Conservation (phyloP, 768 basidiomycete genomes). For the Mycena galopus region DNA sequence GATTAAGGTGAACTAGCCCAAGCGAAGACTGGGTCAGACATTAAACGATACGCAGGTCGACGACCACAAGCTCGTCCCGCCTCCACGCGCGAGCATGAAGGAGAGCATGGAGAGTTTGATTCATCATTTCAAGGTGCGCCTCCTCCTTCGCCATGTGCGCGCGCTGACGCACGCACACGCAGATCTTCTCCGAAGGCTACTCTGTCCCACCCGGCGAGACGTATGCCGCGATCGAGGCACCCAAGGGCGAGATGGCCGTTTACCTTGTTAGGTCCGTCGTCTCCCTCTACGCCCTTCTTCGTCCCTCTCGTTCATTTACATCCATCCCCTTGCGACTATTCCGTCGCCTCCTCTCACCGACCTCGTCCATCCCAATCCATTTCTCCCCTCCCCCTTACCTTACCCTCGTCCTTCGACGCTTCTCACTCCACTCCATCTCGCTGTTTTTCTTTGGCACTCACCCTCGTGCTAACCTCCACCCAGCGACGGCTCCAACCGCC, state of each 20-base stretch:
- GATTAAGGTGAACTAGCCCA: too few relatives aligned
- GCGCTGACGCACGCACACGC: background rate
- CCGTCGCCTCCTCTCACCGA: background rate
- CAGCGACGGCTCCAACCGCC: conserved; percentile 94
- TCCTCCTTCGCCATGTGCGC: background rate
- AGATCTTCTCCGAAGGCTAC: conserved; percentile 97
- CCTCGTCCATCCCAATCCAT: too few relatives aligned
- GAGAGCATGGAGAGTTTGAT: conserved; percentile 99
- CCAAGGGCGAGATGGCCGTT: conserved; percentile 99
- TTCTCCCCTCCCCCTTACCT: too few relatives aligned
- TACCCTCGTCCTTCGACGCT: too few relatives aligned
- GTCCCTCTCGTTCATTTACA: background rate
- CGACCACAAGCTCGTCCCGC: conserved; percentile 97
- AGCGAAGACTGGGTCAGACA: too few relatives aligned
- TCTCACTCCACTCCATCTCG: too few relatives aligned
- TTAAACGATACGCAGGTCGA: too few relatives aligned
- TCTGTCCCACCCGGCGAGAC: conserved; percentile 97
- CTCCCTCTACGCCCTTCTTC: background rate
- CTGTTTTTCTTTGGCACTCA: too few relatives aligned
- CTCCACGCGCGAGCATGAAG: conserved; percentile 98
- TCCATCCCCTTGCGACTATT: background rate
- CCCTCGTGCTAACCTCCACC: background rate
- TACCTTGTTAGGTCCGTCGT: conserved; percentile 91
- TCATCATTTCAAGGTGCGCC: conserved; percentile 94
- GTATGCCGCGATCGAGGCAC: conserved; percentile 97